These are phyloP conservation scores for Pisolithus marmoratus DNA, from an alignment of 768 basidiomycete species.

Conservation along the genomic window DNA sequence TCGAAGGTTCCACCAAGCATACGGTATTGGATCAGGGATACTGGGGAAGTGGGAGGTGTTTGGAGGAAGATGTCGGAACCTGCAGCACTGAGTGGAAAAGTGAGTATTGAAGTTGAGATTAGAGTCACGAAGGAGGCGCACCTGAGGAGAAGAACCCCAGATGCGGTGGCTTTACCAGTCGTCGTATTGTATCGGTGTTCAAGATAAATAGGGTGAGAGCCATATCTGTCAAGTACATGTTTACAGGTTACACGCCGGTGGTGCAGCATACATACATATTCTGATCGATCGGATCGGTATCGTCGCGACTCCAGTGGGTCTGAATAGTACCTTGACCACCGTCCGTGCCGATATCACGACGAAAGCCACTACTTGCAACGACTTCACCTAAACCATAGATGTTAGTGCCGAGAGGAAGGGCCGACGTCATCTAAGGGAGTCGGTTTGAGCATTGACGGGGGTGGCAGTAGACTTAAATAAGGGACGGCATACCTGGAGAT, in stretches of 20 bases:
- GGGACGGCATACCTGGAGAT: conserved; percentile 49
- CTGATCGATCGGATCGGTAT: conserved; percentile 54
- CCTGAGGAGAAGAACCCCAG: conserved; percentile 75
- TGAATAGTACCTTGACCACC: conserved; percentile 36
- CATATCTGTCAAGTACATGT: conserved; percentile 36
- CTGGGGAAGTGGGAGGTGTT: conserved; percentile 48
- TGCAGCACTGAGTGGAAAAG: conserved; percentile 39
- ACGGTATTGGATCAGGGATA: conserved; percentile 66
- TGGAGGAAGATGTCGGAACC: conserved; percentile 67
- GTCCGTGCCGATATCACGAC: conserved; percentile 49
- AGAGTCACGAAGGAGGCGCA: conserved; percentile 17
- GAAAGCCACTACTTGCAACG: conserved; percentile 61
- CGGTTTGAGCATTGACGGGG: background rate
- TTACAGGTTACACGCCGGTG: background rate
- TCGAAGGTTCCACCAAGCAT: conserved; percentile 71
- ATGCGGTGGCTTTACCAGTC: conserved; percentile 50
- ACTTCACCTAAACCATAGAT: conserved; percentile 78
- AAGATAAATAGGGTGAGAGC: conserved; percentile 48
- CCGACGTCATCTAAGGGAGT: conserved; percentile 47
- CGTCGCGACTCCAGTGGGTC: too few relatives aligned
- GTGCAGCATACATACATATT: conserved; percentile 26
- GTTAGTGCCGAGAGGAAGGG: conserved; percentile 60
- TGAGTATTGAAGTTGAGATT: conserved; percentile 8
- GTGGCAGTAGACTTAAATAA: background rate
- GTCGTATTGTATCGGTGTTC: conserved; percentile 62